Base-by-base conservation (phyloP, 352 stramenopile species). In the Detonula confervacea region DNA sequence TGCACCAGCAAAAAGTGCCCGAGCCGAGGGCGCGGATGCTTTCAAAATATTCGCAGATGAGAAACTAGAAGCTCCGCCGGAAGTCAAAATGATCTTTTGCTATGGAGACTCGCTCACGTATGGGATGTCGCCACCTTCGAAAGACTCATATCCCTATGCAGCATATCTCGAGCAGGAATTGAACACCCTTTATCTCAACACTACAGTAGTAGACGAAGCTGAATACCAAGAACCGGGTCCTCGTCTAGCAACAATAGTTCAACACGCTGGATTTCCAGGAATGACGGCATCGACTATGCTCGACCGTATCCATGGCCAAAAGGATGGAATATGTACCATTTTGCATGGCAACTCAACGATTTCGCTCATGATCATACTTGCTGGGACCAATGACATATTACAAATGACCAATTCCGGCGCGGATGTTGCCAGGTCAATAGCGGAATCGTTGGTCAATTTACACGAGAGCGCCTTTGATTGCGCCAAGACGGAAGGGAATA, bases 151-250 rank as follows among this genome's bases (percentile, higher is more conserved):
- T 20, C 65, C 65, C 3, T 74, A 74, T 49, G 20, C 25, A 12
- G 12, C 25, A 7, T 65, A 51, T 52, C 65, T 74, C n/a, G 49
- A 74, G 39, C 30, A 37, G n/a, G 65, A 74, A 64, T 46, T 74
- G 24, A 72, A 55, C n/a, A 39, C 33, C 22, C 27, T 72, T 0
- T 63, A 44, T 24, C 0, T 3, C 24, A 4, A 44, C 29, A 29
- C 16, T 29, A 51, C 47, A 46, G 42, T 20, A 24, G n/a, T 33
- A 8, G 2, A 37, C 8, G 4, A 24, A 16, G 29, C 52, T 14
- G 18, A 18, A 54, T 46, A 27, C 4, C 14, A 62, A 22, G n/a
- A n/a, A n/a, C n/a, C n/a, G n/a, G n/a, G n/a, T n/a, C n/a, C n/a
- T n/a, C n/a, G n/a, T n/a, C n/a, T n/a, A n/a, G 22, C 6, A 5